Evolutionary conservation across 2,329 filamentous ascomycete species (phyloP).

Genomic region (Penicillium paneum): DNA sequence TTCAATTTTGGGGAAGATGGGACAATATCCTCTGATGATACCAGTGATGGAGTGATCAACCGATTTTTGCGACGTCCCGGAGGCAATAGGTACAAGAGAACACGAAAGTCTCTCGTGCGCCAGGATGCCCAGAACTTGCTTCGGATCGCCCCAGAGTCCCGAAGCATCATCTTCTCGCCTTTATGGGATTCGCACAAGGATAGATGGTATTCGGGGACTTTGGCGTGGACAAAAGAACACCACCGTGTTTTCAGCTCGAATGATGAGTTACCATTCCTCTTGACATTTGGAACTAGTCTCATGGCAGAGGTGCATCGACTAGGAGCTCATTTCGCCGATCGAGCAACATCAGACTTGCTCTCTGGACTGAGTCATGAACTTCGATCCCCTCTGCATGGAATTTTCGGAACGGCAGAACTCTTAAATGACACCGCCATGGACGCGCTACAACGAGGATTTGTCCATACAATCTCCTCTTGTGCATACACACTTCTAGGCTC

Average conservation of each 20-base stretch:
- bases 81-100: slow-evolving; percentile 11
- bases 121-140: slow-evolving; percentile 12
- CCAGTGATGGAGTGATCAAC: slow-evolving; percentile 8
- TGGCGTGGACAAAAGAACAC: slow-evolving; percentile 23
- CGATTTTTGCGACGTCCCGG: slow-evolving; percentile 3
- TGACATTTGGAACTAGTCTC: slow-evolving; percentile 26
- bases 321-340: slow-evolving; percentile 22
- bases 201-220: slow-evolving; percentile 24
- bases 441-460: slow-evolving; percentile 22
- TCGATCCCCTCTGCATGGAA: slow-evolving; percentile 32
- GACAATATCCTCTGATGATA: slow-evolving; percentile 27
- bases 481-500: slow-evolving; percentile 42
- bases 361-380: slow-evolving; percentile 32
- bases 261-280: slow-evolving; percentile 24
- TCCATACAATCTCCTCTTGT: slow-evolving; percentile 35
- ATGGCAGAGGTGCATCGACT: slow-evolving; percentile 28
- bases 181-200: slow-evolving; percentile 29
- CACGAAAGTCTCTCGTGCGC: slow-evolving; percentile 4
- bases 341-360: slow-evolving; percentile 31
- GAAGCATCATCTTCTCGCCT: slow-evolving; percentile 26
- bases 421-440: slow-evolving; percentile 23
- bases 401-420: slow-evolving; percentile 27
- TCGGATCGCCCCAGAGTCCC: slow-evolving; percentile 14
- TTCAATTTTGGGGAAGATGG: slow-evolving; percentile 47
- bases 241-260: slow-evolving; percentile 18